Conservation (phyloP, 164 flowering plant genomes). For the Annona squamosa region DNA sequence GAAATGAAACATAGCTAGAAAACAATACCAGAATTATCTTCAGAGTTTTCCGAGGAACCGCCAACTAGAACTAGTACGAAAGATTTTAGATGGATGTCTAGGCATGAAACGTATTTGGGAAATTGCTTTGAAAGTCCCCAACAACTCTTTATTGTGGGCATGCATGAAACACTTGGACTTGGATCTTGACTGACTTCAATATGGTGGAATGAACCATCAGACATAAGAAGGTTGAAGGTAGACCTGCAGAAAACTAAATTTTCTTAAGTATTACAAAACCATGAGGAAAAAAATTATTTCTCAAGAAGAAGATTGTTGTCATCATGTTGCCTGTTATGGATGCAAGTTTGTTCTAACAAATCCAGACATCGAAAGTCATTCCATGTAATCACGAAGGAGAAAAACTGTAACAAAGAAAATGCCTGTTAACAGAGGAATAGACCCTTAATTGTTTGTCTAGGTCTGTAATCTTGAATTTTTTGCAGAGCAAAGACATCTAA, state of each 20-base stretch:
- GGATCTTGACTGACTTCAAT: constrained; percentile 62
- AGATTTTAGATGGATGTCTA: constrained; percentile 49
- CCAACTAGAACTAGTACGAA: constrained; percentile 50
- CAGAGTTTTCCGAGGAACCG: constrained; percentile 5
- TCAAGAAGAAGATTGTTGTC: too few species aligned
- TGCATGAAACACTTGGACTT: constrained; percentile 32
- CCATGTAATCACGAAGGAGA: too few species aligned
- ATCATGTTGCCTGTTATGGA: too few species aligned
- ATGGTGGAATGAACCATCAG: constrained; percentile 72
- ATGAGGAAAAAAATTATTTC: neutral
- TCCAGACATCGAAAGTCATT: too few species aligned
- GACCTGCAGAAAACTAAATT: constrained; percentile 43
- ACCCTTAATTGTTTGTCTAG: neutral
- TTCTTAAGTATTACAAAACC: constrained; percentile 7
- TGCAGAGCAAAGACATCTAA: neutral
- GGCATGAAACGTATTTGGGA: constrained; percentile 42
- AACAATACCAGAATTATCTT: constrained; percentile 36
- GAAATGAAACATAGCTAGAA: constrained; percentile 1
- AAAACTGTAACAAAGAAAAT: too few species aligned
- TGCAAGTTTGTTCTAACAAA: too few species aligned
- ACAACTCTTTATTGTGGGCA: constrained; percentile 22
- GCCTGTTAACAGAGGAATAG: too few species aligned
- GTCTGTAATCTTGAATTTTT: neutral
- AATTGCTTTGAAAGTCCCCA: constrained; percentile 28
- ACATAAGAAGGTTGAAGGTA: constrained; percentile 51